Conservation (phyloP, 192 early-diverging fungal species). For the Coemansia sp. region DNA sequence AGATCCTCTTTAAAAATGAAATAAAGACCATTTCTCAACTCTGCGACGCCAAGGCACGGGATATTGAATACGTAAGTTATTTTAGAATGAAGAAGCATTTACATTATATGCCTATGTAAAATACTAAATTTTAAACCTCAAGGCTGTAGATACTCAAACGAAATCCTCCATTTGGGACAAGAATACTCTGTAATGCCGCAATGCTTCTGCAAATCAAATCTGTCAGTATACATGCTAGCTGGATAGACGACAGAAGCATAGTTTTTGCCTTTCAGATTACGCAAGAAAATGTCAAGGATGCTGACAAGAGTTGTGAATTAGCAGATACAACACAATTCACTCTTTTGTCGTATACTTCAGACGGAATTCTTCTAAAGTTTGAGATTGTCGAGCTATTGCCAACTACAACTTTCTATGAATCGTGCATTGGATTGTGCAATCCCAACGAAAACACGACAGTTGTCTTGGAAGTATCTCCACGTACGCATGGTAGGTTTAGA, state of each 20-base stretch:
- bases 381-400: conserved; percentile 18
- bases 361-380: conserved; percentile 32
- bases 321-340: conserved; percentile 10
- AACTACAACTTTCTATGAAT: conserved; percentile 17
- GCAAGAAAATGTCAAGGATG: neutral
- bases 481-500: conserved; percentile 33
- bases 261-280: conserved; percentile 27
- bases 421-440: conserved; percentile 36
- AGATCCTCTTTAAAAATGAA: conserved; percentile 49
- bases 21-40: conserved; percentile 53
- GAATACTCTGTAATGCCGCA: conserved; percentile 29
- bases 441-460: conserved; percentile 18
- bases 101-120: neutral
- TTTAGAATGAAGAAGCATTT: neutral
- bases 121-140: neutral
- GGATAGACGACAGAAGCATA: conserved; percentile 27
- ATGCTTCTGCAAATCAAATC: conserved; percentile 3
- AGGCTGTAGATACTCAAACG: conserved; percentile 48
- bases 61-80: conserved; percentile 55
- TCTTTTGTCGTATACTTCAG: conserved; percentile 28
- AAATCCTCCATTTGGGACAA: conserved; percentile 66
- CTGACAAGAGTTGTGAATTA: neutral
- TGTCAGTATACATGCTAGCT: conserved; percentile 11
- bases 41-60: conserved; percentile 28
- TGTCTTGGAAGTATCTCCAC: conserved; percentile 33